A percentile compares a stretch with the other conserved stretches of the same genome.
phyloP scores from a whole-genome alignment of 345 rosid genomes.

The Erysimum cheiranthoides region DNA sequence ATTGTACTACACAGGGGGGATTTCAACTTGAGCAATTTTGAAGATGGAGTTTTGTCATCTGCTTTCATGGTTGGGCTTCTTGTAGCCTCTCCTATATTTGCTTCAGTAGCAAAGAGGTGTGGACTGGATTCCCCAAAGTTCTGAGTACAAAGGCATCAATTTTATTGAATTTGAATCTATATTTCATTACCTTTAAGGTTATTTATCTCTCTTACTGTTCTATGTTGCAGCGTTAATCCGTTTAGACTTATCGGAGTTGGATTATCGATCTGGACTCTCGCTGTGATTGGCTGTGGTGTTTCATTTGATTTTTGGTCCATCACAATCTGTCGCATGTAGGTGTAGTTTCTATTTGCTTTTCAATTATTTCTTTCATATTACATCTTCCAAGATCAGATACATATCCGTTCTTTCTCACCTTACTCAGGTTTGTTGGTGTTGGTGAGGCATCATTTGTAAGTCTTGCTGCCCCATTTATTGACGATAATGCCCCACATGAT shows the following conservation, averaged over 20 bases:
- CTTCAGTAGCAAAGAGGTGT: conserved; percentile 84
- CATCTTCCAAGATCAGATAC: neutral
- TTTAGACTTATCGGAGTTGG: conserved; percentile 97
- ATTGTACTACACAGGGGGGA: conserved; percentile 64
- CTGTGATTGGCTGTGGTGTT: conserved; percentile 78
- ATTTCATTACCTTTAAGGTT: conserved; percentile 1
- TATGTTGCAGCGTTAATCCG: conserved; percentile 73
- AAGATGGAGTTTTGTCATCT: conserved; percentile 91
- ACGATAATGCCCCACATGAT: conserved; percentile 84
- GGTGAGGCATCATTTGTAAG: conserved; percentile 99
- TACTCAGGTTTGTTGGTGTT: conserved; percentile 90
- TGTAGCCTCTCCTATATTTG: conserved; percentile 91
- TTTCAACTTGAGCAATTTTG: conserved; percentile 77
- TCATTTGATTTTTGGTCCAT: conserved; percentile 94
- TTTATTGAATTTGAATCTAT: neutral
- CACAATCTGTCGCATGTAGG: conserved; percentile 84
- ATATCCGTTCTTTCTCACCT: conserved; percentile 23
- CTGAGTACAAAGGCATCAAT: neutral
- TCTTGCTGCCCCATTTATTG: conserved; percentile 97
- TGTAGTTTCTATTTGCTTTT: conserved; percentile 27
- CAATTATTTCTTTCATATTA: conserved; percentile 4
- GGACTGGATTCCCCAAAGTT: conserved; percentile 14
- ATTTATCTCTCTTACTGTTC: conserved; percentile 2
- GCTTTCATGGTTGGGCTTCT: conserved; percentile 99
- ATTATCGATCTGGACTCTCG: conserved; percentile 82